phyloP scores from a whole-genome alignment of 2,329 filamentous ascomycete species.

The Pestalotiopsis sp. region DNA sequence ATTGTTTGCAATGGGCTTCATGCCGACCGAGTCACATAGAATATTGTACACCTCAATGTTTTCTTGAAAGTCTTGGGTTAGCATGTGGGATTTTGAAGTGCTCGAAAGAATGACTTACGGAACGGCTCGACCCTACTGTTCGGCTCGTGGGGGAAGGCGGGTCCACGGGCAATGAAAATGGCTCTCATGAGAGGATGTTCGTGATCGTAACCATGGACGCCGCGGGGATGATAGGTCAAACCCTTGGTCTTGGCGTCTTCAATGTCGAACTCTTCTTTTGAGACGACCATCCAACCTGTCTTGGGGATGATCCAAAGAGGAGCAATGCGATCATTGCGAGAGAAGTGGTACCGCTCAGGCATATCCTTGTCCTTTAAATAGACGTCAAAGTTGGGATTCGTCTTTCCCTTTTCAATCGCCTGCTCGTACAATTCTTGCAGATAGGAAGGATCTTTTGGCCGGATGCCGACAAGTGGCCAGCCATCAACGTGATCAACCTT shows the following conservation, averaged over 20 bases:
- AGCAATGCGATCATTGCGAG: constrained; percentile 84
- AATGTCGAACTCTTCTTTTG: constrained; percentile 76
- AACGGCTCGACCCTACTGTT: constrained; percentile 81
- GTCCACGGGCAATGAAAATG: constrained; percentile 89
- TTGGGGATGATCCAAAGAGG: constrained; percentile 94
- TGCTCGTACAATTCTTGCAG: constrained; percentile 68
- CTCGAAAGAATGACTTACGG: constrained; percentile 59
- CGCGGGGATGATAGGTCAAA: constrained; percentile 74
- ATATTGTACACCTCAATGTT: constrained; percentile 96
- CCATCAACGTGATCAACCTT: constrained; percentile 86
- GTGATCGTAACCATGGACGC: constrained; percentile 93
- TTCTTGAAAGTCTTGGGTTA: constrained; percentile 52
- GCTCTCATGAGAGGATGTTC: constrained; percentile 94
- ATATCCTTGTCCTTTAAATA: constrained; percentile 86
- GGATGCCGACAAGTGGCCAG: constrained; percentile 89
- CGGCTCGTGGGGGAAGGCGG: constrained; percentile 83
- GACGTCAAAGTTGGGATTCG: constrained; percentile 75
- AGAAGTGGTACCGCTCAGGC: constrained; percentile 92
- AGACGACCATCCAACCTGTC: constrained; percentile 89
- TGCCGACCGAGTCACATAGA: constrained; percentile 81
- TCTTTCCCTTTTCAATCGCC: constrained; percentile 56
- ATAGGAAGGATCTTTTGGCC: constrained; percentile 71
- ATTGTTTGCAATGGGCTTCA: constrained; percentile 79
- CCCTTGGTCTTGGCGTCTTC: constrained; percentile 65
- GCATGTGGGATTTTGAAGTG: neutral